phyloP scores from a whole-genome alignment of 495 filamentous ascomycete genomes.

The Viridothelium virens region DNA sequence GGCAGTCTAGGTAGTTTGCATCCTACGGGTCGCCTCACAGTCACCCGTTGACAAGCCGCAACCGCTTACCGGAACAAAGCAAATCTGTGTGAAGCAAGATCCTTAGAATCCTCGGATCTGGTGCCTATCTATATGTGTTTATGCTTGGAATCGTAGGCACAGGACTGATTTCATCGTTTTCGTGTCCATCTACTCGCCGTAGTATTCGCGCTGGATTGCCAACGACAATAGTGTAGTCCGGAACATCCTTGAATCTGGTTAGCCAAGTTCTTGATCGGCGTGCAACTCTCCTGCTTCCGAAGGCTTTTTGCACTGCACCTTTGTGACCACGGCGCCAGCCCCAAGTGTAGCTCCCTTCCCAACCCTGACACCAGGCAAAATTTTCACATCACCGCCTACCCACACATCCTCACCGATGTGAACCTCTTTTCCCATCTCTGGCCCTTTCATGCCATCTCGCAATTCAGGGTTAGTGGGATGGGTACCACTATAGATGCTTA shows the following conservation, averaged over 20 bases:
- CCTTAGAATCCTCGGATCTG: background rate
- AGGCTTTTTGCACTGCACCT: slow-evolving; percentile 47
- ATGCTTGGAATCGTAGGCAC: background rate
- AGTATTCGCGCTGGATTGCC: slow-evolving; percentile 35
- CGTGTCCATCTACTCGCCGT: slow-evolving; percentile 12
- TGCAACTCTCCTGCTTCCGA: background rate
- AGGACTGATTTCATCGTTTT: slow-evolving; percentile 1
- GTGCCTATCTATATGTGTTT: background rate
- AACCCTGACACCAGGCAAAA: slow-evolving; percentile 73
- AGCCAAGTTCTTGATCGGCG: background rate
- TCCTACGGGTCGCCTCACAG: no score
- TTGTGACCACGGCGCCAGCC: slow-evolving; percentile 86
- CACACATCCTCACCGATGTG: slow-evolving; percentile 81
- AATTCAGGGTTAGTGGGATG: slow-evolving; percentile 70
- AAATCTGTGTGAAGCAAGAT: no score
- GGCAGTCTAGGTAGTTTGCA: no score
- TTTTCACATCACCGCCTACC: slow-evolving; percentile 69
- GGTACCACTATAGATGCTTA: slow-evolving; percentile 61
- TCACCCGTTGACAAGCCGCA: no score
- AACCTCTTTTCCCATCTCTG: slow-evolving; percentile 69
- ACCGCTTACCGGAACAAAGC: no score
- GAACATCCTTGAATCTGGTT: slow-evolving; percentile 25
- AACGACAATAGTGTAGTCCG: slow-evolving; percentile 32
- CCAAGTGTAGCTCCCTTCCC: slow-evolving; percentile 70
- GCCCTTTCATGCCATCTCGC: slow-evolving; percentile 65